A percentile compares a stretch with the other conserved stretches of the same genome.
Evolutionary conservation across 441 rosid genomes (phyloP).

Genomic region (Corymbia citriodora): DNA sequence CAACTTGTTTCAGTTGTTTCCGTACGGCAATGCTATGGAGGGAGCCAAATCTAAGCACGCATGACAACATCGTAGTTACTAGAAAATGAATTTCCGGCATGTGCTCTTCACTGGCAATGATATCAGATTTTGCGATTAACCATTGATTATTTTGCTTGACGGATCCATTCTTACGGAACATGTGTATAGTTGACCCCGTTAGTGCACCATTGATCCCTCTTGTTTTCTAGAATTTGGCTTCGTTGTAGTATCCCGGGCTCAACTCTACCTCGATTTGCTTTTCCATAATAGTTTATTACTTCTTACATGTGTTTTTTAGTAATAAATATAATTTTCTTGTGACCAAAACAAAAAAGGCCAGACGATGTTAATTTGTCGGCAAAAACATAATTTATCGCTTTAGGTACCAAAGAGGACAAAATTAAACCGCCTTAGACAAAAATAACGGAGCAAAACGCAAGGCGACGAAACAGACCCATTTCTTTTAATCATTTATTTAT

Average conservation of each 20-base stretch:
- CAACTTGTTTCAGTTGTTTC: background rate
- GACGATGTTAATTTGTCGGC: background rate
- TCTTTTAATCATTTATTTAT: background rate
- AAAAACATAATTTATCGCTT: background rate
- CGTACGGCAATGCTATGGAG: background rate
- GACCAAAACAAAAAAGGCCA: background rate
- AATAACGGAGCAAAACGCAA: background rate
- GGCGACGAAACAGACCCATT: background rate
- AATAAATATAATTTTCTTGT: background rate
- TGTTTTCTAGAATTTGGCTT: background rate
- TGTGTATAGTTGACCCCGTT: background rate
- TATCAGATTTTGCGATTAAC: no score
- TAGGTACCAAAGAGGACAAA: background rate
- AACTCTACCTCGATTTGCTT: background rate
- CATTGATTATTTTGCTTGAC: no score
- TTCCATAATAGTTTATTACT: background rate
- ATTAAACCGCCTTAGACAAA: background rate
- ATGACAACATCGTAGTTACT: fast-evolving
- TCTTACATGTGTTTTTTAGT: no score
- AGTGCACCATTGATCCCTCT: no score
- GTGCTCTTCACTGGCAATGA: background rate
- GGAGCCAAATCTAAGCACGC: fast-evolving
- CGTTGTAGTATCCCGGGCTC: background rate
- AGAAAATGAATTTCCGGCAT: background rate
- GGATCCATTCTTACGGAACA: background rate